Conservation (phyloP, 768 basidiomycete species). For the Mrakia gelida region DNA sequence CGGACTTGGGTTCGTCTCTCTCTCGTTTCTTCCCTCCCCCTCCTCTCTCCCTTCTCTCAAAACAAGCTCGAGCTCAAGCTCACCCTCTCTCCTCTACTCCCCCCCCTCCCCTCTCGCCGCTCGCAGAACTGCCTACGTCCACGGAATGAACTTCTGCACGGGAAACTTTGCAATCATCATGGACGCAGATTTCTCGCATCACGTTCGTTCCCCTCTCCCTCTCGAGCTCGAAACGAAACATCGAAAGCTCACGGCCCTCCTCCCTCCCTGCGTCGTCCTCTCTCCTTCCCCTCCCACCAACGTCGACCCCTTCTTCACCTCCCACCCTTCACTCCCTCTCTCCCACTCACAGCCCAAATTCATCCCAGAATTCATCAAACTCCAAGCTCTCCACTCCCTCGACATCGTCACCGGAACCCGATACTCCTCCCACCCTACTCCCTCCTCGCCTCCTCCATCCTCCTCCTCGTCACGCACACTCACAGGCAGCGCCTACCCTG, state of each 20-base stretch:
- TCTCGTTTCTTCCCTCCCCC: not conserved
- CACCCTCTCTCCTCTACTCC: not conserved
- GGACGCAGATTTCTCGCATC: constrained; percentile 95
- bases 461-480: constrained; percentile 51
- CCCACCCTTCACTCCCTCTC: not conserved
- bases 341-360: constrained; percentile 71
- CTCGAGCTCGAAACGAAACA: not conserved
- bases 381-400: constrained; percentile 78
- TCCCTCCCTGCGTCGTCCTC: constrained; percentile 41
- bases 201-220: constrained; percentile 53
- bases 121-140: constrained; percentile 79
- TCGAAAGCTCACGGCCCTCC: not conserved
- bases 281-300: not conserved
- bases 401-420: constrained; percentile 93
- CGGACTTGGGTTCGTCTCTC: constrained; percentile 66
- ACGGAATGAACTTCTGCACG: constrained; percentile 80
- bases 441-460: constrained; percentile 27
- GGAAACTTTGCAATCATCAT: constrained; percentile 95
- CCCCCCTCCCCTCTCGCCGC: not conserved
- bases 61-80: not conserved
- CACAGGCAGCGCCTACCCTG: constrained; percentile 46
- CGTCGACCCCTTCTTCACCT: not conserved
- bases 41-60: not conserved
- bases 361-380: constrained; percentile 82
- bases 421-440: constrained; percentile 53